These are phyloP conservation scores for Cucurbitaria berberidis DNA, from an alignment of 2,329 filamentous ascomycete species.

Conservation along the genomic window DNA sequence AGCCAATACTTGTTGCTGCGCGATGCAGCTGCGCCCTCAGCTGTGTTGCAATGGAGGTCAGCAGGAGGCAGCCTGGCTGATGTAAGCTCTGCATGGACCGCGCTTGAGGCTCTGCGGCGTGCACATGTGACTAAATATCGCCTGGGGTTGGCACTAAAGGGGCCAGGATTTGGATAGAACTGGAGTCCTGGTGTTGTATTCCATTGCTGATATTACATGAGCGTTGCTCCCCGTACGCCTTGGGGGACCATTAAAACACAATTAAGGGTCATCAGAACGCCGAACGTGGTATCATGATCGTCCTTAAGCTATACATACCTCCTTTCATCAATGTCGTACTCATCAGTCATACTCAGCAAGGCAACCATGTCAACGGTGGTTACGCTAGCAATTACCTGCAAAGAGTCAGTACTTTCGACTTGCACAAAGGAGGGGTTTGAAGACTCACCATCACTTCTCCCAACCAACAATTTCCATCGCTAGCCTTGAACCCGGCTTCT, in stretches of 20 bases:
- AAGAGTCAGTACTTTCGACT: not conserved
- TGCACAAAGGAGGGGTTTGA: not conserved
- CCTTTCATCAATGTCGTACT: not conserved
- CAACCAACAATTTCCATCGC: not conserved
- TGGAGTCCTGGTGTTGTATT: not conserved
- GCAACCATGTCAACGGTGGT: not conserved
- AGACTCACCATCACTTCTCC: not conserved
- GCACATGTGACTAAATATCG: slow-evolving; percentile 7
- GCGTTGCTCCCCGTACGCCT: slow-evolving; percentile 12
- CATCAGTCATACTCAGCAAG: slow-evolving; percentile 1
- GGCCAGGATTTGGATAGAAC: slow-evolving; percentile 4
- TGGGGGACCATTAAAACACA: slow-evolving; percentile 8
- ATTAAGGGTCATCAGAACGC: slow-evolving; percentile 2
- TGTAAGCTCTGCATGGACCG: slow-evolving; percentile 16
- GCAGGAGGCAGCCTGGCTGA: slow-evolving; percentile 18
- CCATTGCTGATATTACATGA: slow-evolving; percentile 9
- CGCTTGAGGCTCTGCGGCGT: slow-evolving; percentile 21
- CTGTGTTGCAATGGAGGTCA: slow-evolving; percentile 14
- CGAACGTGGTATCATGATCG: slow-evolving; percentile 9
- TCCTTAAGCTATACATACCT: not conserved
- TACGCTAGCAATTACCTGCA: not conserved
- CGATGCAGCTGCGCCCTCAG: slow-evolving; percentile 15
- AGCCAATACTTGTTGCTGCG: slow-evolving; percentile 4
- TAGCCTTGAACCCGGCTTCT: not conserved
- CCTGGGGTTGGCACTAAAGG: slow-evolving; percentile 3